Base-by-base conservation (phyloP, 2,329 filamentous ascomycete species). In the Exutisphaerella laricina region DNA sequence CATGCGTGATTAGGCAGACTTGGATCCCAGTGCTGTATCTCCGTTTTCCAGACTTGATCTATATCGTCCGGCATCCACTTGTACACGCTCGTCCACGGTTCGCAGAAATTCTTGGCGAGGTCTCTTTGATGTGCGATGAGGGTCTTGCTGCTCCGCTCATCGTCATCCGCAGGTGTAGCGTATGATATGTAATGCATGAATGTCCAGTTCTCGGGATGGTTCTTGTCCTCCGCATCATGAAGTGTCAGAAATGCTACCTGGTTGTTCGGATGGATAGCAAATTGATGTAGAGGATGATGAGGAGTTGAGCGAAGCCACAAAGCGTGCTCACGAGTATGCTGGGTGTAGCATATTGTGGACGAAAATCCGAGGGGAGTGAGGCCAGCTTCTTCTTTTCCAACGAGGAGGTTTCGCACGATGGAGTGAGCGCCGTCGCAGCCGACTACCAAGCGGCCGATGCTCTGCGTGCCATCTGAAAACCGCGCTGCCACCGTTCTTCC, bases 341-440 rank as follows among this genome's bases (percentile, higher is more conserved):
- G 38, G 14, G 46, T 30, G 37, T 48, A 51, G 17, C 39, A 45
- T 41, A 52, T 48, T 9, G 45, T 48, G 7, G 49, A 45, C 16
- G 52, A 44, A 4, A 48, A 37, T 14, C 48, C 45, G 6, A 50
- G 29, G 6, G 39, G 36, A 5, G 18, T 21, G 3, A 49, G 25
- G 20, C 36, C 22, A 23, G 41, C 35, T 29, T 22, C 14, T 4
- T 41, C 41, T 6, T 25, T 12, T 1, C 41, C 47, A 8, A 58
- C 34, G 5, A 55, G 39, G 4, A 49, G 38, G 4, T 14, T 28
- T n/a, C 56, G 49, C 2, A 58, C 52, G 2, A 39, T 31, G 4
- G 56, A 58, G 9, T 47, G 46, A 8, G 49, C 35, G 2, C 55
- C 56, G 41, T 58, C 56, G 23, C 41, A 46, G 13, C 56, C 56